Conservation (phyloP, 2,329 filamentous ascomycete genomes). For the Cladophialophora chaetospira region DNA sequence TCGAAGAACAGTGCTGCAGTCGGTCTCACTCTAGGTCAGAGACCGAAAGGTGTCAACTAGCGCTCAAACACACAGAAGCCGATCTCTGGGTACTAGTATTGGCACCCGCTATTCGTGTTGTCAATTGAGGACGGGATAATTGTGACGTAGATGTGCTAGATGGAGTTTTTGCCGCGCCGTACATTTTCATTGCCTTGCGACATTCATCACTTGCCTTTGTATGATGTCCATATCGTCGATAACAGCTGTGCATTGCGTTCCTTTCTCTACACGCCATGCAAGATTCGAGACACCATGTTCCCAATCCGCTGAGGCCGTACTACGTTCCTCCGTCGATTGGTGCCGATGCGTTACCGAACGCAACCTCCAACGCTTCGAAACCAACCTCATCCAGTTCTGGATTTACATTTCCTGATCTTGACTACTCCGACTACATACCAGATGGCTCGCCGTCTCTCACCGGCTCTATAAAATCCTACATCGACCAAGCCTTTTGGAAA, state of each 20-base stretch:
- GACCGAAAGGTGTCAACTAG: too few species aligned
- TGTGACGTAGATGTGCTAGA: too few species aligned
- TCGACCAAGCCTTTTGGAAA: constrained; percentile 88
- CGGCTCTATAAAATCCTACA: constrained; percentile 71
- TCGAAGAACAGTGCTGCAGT: too few species aligned
- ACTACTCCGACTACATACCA: constrained; percentile 84
- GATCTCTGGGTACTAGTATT: too few species aligned
- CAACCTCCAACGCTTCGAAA: constrained; percentile 37
- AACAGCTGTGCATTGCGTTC: background rate
- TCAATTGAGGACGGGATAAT: too few species aligned
- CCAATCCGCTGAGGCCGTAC: constrained; percentile 63
- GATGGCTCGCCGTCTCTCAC: constrained; percentile 74
- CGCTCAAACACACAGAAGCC: too few species aligned
- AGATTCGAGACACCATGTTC: constrained; percentile 44
- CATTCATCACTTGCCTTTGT: background rate
- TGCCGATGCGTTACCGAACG: constrained; percentile 45
- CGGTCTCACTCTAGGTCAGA: too few species aligned
- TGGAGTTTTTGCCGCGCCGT: constrained; percentile 12
- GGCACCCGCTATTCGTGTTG: too few species aligned
- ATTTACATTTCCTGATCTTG: constrained; percentile 71
- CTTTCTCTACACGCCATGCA: constrained; percentile 18
- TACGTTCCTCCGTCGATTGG: constrained; percentile 68
- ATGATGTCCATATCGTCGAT: background rate
- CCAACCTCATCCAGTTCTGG: constrained; percentile 44
- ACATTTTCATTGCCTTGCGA: background rate